Conservation (phyloP, 2,329 filamentous ascomycete species). For the Aureobasidium sp. region DNA sequence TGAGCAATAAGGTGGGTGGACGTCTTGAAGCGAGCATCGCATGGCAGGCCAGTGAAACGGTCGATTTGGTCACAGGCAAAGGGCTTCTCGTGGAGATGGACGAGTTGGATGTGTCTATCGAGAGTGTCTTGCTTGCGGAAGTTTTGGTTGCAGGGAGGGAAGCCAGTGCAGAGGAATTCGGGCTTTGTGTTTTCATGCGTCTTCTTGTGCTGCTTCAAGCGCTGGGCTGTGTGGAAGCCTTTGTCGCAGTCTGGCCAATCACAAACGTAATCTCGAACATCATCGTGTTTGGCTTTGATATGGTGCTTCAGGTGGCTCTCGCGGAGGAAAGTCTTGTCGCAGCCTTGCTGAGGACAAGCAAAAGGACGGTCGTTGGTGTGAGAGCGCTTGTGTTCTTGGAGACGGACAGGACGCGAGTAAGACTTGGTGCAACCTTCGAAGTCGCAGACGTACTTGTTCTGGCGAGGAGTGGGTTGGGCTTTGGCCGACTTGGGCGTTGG, state of each 20-base stretch:
- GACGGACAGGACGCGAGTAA: slow-evolving; percentile 77
- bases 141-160: slow-evolving; percentile 60
- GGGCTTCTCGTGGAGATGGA: slow-evolving; percentile 63
- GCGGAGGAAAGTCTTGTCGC: slow-evolving; percentile 77
- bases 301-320: slow-evolving; percentile 82
- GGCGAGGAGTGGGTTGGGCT: slow-evolving; percentile 41
- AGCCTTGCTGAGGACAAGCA: slow-evolving; percentile 59
- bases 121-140: slow-evolving; percentile 86
- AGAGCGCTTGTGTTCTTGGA: slow-evolving; percentile 71
- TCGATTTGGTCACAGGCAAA: slow-evolving; percentile 60
- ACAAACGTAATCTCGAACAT: slow-evolving; percentile 63
- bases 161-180: slow-evolving; percentile 63
- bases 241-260: slow-evolving; percentile 66
- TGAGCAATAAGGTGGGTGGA: slow-evolving; percentile 64
- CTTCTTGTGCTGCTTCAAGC: slow-evolving; percentile 64
- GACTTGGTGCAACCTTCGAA: slow-evolving; percentile 67
- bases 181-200: slow-evolving; percentile 68
- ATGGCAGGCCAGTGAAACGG: slow-evolving; percentile 44
- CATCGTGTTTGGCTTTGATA: slow-evolving; percentile 69
- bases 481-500: slow-evolving; percentile 8
- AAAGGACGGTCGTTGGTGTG: slow-evolving; percentile 82
- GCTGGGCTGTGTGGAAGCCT: slow-evolving; percentile 68
- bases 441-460: slow-evolving; percentile 69
- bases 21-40: slow-evolving; percentile 64
- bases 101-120: slow-evolving; percentile 68